Base-by-base conservation (phyloP, 2,329 filamentous ascomycete genomes). In the Alternaria burnsii region DNA sequence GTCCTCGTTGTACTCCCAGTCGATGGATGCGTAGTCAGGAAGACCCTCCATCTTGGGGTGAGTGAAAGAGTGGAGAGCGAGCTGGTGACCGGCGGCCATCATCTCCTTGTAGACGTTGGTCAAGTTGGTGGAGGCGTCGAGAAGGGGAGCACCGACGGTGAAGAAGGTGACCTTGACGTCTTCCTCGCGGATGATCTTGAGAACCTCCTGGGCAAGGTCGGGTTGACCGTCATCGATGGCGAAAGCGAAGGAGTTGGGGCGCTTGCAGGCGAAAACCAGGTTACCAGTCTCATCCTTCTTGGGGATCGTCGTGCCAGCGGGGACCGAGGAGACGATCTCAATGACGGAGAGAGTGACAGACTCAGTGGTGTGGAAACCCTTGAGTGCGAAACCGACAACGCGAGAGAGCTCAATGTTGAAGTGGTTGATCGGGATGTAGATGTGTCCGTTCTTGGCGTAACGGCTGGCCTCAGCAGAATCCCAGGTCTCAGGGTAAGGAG, bases 191-290 rank as follows among this genome's bases (percentile, higher is more conserved):
- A 91, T 80, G 54, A 89, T 87, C 41, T 84, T 78, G 78, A 89
- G 85, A 20, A 90, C 86, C 63, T 85, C 77, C 76, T 87, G 83
- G 2, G 88, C 88, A 58, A 85, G 82, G 34, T 78, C 70, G 47
- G 89, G 89, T 52, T 85, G 81, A 22, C 89, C 89, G 73, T 91
- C 89, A 71, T 91, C 89, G 64, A 91, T 91, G 51, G 88, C 89
- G 74, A 91, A 91, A 1, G 89, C 89, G 72, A 91, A 91, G 0
- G 86, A 88, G 78, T 90, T 89, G 47, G 88, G 88, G 18, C 88
- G 83, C 66, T 85, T 88, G 81, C 89, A 91, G 7, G 84, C 81
- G 69, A 90, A 87, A 46, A 88, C 80, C 34, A 91, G 80, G 20
- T 82, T 83, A 7, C 88, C 88, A 1, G 84, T 88, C 0, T 87